phyloP scores from a whole-genome alignment of 208 protist genomes.

The Acanthamoeba healyi region DNA sequence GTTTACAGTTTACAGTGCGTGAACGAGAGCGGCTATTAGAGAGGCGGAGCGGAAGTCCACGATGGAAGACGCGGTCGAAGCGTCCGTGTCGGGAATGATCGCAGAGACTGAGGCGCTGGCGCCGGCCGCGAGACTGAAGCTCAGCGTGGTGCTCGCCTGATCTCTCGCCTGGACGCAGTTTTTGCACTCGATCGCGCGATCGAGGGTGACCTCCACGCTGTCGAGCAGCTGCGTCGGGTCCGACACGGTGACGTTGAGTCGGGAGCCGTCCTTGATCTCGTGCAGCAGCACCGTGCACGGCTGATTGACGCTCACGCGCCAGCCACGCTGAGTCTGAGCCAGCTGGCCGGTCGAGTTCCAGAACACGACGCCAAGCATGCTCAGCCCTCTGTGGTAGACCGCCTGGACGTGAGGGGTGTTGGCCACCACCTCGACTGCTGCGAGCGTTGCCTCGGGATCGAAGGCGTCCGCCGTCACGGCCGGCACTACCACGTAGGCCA shows the following conservation, averaged over 20 bases:
- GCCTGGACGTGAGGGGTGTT: slow-evolving; percentile 44
- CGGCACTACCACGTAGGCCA: slow-evolving; percentile 45
- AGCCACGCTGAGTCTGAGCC: not conserved
- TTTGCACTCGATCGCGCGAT: not conserved
- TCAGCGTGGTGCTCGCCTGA: not conserved
- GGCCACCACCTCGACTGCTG: not conserved
- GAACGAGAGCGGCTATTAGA: too few relatives aligned
- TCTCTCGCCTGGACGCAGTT: not conserved
- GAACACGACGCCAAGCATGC: slow-evolving; percentile 7
- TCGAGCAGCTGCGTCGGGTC: not conserved
- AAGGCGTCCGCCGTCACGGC: not conserved
- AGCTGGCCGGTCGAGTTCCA: not conserved
- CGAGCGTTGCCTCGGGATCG: not conserved
- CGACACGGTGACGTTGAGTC: not conserved
- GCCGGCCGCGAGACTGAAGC: not conserved
- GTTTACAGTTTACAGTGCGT: too few relatives aligned
- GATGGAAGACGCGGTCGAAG: not conserved
- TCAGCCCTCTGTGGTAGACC: not conserved
- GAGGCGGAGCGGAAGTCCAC: too few relatives aligned
- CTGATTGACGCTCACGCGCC: not conserved
- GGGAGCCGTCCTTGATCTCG: not conserved
- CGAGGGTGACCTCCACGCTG: not conserved
- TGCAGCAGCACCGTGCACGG: slow-evolving; percentile 1
- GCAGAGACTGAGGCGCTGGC: not conserved
- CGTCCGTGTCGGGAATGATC: not conserved